These are phyloP conservation scores for Calendula officinalis DNA, from an alignment of 129 eudicot genomes.

Conservation along the genomic window DNA sequence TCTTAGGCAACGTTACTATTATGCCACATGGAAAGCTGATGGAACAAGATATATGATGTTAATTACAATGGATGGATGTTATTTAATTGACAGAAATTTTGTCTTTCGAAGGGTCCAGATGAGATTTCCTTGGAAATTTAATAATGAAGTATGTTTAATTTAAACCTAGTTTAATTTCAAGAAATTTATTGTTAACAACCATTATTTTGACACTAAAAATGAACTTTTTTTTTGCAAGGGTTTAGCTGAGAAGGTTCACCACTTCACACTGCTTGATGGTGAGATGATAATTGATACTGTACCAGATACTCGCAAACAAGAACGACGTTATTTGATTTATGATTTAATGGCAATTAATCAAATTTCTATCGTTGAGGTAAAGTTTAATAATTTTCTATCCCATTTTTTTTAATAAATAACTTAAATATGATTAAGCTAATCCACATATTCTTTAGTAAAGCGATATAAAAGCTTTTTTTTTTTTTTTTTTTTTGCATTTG, in stretches of 20 bases:
- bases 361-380: conserved; percentile 68
- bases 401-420: no score
- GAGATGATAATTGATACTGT: conserved; percentile 92
- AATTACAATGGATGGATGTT: conserved; percentile 83
- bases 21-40: conserved; percentile 98
- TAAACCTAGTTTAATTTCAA: conserved; percentile 10
- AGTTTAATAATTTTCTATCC: neutral
- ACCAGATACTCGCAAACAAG: conserved; percentile 77
- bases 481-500: no score
- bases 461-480: no score
- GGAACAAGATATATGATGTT: conserved; percentile 98
- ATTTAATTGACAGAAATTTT: conserved; percentile 80
- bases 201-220: conserved; percentile 17
- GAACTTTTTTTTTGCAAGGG: conserved; percentile 35
- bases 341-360: conserved; percentile 87
- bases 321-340: conserved; percentile 87
- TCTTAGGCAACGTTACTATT: conserved; percentile 84
- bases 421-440: no score
- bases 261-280: conserved; percentile 90
- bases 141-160: conserved; percentile 58
- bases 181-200: conserved; percentile 1
- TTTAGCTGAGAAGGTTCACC: conserved; percentile 61
- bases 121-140: conserved; percentile 83
- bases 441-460: no score
- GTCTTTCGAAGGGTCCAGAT: conserved; percentile 86